These are phyloP conservation scores for Puccinia novopanici DNA, from an alignment of 1,284 basidiomycete species.

Conservation along the genomic window DNA sequence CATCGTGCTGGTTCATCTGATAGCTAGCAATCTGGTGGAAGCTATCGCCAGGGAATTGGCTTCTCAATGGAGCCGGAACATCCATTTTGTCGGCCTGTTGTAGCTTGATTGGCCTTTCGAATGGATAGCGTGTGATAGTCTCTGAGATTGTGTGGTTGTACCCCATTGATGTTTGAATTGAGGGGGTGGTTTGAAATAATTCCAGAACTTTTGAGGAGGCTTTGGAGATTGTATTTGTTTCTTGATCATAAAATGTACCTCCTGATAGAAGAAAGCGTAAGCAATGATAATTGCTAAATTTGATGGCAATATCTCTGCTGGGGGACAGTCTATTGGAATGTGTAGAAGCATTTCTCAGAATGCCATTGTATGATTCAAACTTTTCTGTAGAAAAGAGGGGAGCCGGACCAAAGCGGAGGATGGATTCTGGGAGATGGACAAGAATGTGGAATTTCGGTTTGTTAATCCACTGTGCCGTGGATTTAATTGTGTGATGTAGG, in stretches of 20 bases:
- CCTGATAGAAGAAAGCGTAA: neutral
- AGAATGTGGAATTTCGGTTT: neutral
- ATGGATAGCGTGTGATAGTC: neutral
- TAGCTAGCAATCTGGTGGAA: too few species aligned
- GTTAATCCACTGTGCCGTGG: too few species aligned
- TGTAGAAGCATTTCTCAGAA: neutral
- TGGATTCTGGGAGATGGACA: too few species aligned
- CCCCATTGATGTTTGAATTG: neutral
- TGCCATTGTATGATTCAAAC: too few species aligned
- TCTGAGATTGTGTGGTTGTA: neutral
- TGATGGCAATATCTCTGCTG: conserved; percentile 22
- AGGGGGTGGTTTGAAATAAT: neutral
- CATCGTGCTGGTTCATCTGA: neutral
- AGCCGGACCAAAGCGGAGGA: too few species aligned
- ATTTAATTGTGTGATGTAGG: too few species aligned
- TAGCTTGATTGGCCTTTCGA: too few species aligned
- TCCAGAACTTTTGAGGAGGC: neutral
- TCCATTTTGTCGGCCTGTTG: too few species aligned
- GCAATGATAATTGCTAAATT: neutral
- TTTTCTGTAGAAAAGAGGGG: too few species aligned
- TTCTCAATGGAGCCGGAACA: neutral
- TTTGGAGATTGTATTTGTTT: neutral
- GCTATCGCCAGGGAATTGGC: too few species aligned
- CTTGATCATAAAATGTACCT: neutral
- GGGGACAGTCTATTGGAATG: neutral